Percentiles rank a stretch among this genome's conserved stretches.
Evolutionary conservation across 306 rosid species (phyloP).

Genomic region (Luffa aegyptiaca): DNA sequence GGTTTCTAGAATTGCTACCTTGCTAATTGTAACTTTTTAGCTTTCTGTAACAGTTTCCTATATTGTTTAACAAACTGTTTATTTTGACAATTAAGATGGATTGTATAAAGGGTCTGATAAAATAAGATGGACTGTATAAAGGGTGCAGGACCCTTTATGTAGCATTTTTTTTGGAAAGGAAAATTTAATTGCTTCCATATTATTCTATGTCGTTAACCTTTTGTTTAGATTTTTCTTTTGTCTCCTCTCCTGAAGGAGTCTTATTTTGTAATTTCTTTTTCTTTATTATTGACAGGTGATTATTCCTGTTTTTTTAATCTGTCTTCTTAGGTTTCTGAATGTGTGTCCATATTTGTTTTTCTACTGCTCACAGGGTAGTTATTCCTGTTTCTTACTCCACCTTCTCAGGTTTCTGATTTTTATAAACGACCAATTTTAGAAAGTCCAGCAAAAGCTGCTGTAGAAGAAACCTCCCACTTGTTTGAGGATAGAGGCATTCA

Average conservation of each 20-base stretch:
- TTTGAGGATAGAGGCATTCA: constrained; percentile 85
- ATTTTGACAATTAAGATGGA: neutral
- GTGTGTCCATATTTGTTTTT: neutral
- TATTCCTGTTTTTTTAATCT: neutral
- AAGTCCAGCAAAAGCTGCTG: constrained; percentile 85
- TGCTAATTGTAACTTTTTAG: neutral
- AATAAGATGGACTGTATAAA: neutral
- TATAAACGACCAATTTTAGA: constrained; percentile 76
- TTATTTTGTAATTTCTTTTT: neutral
- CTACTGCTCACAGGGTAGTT: neutral
- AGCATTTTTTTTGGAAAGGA: neutral
- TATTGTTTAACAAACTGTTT: neutral
- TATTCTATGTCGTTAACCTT: neutral
- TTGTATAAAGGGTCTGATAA: neutral
- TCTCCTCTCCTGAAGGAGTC: neutral
- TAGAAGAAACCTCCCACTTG: constrained; percentile 70
- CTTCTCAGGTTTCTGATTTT: constrained; percentile 69
- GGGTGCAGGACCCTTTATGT: neutral
- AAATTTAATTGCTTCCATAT: neutral
- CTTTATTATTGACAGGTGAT: neutral
- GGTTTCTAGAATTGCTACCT: neutral
- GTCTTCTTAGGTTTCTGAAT: constrained; percentile 56
- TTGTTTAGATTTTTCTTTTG: neutral
- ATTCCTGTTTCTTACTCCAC: neutral
- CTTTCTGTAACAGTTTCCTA: neutral